A percentile compares a stretch with the other conserved stretches of the same genome.
These are phyloP conservation scores for Clavispora carvajalis DNA, from an alignment of 805 yeast genomes.

Conservation along the genomic window DNA sequence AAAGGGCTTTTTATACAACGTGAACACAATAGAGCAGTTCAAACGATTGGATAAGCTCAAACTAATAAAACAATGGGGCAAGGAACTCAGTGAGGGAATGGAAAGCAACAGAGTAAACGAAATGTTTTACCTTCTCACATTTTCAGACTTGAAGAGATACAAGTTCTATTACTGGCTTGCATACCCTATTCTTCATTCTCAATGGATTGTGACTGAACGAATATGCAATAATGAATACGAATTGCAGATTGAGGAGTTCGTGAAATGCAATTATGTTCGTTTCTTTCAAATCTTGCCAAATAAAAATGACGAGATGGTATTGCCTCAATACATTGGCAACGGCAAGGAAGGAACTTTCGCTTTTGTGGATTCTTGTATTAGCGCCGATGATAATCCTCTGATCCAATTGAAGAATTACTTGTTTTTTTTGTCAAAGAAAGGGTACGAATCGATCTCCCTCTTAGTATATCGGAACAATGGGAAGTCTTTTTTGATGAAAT, in stretches of 20 bases:
- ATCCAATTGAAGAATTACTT: slow-evolving; percentile 57
- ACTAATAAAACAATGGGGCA: slow-evolving; percentile 43
- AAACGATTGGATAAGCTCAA: slow-evolving; percentile 58
- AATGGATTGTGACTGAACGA: slow-evolving; percentile 37
- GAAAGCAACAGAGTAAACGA: slow-evolving; percentile 28
- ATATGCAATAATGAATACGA: slow-evolving; percentile 3
- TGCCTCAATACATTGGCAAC: background rate
- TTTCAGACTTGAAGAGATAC: slow-evolving; percentile 86
- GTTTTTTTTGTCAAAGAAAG: slow-evolving; percentile 35
- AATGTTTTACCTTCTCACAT: slow-evolving; percentile 45
- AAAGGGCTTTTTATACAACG: slow-evolving; percentile 44
- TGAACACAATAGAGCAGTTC: slow-evolving; percentile 85
- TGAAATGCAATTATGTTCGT: background rate
- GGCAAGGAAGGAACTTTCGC: slow-evolving; percentile 18
- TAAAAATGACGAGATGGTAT: background rate
- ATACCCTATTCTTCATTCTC: slow-evolving; percentile 57
- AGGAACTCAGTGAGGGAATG: slow-evolving; percentile 11
- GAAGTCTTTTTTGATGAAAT: slow-evolving; percentile 13
- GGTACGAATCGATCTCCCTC: slow-evolving; percentile 17
- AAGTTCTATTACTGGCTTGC: slow-evolving; percentile 88
- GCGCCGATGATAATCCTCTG: slow-evolving; percentile 33
- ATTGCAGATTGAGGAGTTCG: slow-evolving; percentile 3
- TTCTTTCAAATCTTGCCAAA: slow-evolving; percentile 1
- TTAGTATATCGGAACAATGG: slow-evolving; percentile 21
- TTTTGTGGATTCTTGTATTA: slow-evolving; percentile 30